Evolutionary conservation across 2,329 filamentous ascomycete genomes (phyloP).

Genomic region (Fusarium sp.): DNA sequence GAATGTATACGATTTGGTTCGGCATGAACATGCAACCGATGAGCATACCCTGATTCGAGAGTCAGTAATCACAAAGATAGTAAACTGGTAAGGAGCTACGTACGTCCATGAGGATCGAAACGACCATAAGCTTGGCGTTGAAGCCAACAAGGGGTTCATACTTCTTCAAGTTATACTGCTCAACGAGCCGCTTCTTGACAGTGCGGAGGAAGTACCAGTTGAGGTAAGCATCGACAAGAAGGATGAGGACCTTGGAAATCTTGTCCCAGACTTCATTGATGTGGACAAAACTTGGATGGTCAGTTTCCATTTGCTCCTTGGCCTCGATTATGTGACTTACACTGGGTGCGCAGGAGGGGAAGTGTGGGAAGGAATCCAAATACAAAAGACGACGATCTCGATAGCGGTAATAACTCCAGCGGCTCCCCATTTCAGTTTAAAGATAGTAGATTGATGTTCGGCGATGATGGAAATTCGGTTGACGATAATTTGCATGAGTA

Average conservation of each 20-base stretch:
- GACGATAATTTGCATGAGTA: slow-evolving; percentile 68
- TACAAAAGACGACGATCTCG: slow-evolving; percentile 66
- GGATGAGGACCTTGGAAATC: slow-evolving; percentile 64
- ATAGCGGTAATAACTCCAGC: slow-evolving; percentile 61
- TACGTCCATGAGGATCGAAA: slow-evolving; percentile 65
- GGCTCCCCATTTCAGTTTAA: slow-evolving; percentile 61
- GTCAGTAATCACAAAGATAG: background rate
- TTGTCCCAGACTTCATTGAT: slow-evolving; percentile 68
- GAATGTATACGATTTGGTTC: slow-evolving; percentile 58
- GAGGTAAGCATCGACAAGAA: slow-evolving; percentile 63
- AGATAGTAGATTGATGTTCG: slow-evolving; percentile 55
- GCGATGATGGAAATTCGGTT: slow-evolving; percentile 66
- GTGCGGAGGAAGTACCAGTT: slow-evolving; percentile 66
- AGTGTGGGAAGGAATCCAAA: slow-evolving; percentile 65
- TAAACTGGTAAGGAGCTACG: slow-evolving; percentile 1
- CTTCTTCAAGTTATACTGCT: slow-evolving; percentile 62
- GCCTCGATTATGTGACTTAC: slow-evolving; percentile 32
- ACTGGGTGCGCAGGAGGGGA: slow-evolving; percentile 55
- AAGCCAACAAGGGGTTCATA: slow-evolving; percentile 64
- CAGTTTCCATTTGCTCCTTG: background rate
- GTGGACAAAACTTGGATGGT: slow-evolving; percentile 49
- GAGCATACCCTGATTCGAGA: slow-evolving; percentile 33
- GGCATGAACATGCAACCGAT: slow-evolving; percentile 53
- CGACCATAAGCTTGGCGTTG: slow-evolving; percentile 63
- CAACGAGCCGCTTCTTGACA: slow-evolving; percentile 62